phyloP scores from a whole-genome alignment of 495 filamentous ascomycete species.

The Lindgomyces ingoldianus region DNA sequence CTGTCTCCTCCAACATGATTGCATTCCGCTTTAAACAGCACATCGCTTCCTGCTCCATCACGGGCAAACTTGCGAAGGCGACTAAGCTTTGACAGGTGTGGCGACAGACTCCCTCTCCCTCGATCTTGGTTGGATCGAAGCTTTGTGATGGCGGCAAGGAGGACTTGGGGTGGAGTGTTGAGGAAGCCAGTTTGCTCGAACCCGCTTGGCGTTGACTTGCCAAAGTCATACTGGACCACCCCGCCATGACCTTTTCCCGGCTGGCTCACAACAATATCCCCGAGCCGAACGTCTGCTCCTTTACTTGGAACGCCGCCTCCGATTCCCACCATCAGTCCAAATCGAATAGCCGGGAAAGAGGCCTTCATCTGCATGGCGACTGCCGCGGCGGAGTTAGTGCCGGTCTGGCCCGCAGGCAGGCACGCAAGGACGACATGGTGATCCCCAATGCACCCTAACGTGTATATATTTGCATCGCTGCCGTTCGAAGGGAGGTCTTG shows the following conservation, averaged over 20 bases:
- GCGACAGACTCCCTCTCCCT: slow-evolving; percentile 15
- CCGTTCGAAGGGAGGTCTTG: neutral
- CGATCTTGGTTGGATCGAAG: slow-evolving; percentile 21
- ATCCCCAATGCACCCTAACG: slow-evolving; percentile 11
- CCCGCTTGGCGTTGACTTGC: slow-evolving; percentile 16
- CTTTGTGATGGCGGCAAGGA: slow-evolving; percentile 27
- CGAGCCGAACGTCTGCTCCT: slow-evolving; percentile 48
- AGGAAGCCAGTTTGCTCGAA: slow-evolving; percentile 39
- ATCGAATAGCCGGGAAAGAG: slow-evolving; percentile 48
- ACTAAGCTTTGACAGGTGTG: slow-evolving; percentile 9
- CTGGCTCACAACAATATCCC: slow-evolving; percentile 49
- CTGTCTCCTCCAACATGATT: slow-evolving; percentile 17
- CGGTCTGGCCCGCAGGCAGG: slow-evolving; percentile 48
- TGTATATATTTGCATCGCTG: slow-evolving; percentile 24
- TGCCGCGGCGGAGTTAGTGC: slow-evolving; percentile 41
- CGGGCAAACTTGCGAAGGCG: slow-evolving; percentile 18
- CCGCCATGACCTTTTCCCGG: slow-evolving; percentile 36
- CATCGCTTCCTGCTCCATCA: slow-evolving; percentile 16
- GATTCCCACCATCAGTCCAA: slow-evolving; percentile 54
- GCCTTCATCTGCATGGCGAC: slow-evolving; percentile 45
- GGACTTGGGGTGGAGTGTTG: slow-evolving; percentile 36
- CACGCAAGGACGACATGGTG: slow-evolving; percentile 42
- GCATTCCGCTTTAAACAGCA: slow-evolving; percentile 31
- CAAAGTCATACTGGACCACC: slow-evolving; percentile 48
- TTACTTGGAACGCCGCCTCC: slow-evolving; percentile 47